Base-by-base conservation (phyloP, 768 basidiomycete genomes). In the Amanita molliuscula region DNA sequence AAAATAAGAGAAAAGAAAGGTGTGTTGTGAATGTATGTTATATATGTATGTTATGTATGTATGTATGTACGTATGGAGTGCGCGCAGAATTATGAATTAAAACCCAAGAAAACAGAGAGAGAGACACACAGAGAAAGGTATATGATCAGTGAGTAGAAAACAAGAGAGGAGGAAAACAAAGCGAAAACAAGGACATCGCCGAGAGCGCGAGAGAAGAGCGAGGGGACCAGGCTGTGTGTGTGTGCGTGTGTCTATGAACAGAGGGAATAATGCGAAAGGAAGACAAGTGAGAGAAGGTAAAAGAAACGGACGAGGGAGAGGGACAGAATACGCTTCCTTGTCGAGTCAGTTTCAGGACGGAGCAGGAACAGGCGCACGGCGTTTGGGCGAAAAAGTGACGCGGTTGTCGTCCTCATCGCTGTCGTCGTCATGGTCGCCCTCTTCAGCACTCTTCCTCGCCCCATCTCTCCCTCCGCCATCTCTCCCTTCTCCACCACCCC, bases 341-440 rank as follows among this genome's bases (percentile, higher is more conserved):
- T 51, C 42, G 9, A 20, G 23, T 16, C 10, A 21, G 31, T 3
- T 7, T 34, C 49, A 25, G 13, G 23, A 21, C 7, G 15, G 26
- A 5, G 10, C n/a, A 15, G 8, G 11, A 15, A 18, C 21, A 26
- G 26, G 25, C 16, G 26, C 31, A 28, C 55, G 60, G 41, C 55
- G 59, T 45, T 63, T 53, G 38, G 66, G 62, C 20, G 66, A 61
- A 48, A 68, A 68, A 23, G 58, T 61, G 2, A 68, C 64, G n/a
- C 48, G 62, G 37, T 58, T 53, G 36, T 62, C 61, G 41, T 59
- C 56, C 11, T 57, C 56, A 21, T 62, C 59, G 35, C 54, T 53
- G 20, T 55, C 52, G 18, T 29, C 55, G 2, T 56, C 58, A 18
- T 38, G 33, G 4, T 42, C 52, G 7, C 52, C 54, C 29, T 45